Evolutionary conservation across 176 grass and related monocot species (phyloP).

Genomic region (Cenchrus fungigraminus): DNA sequence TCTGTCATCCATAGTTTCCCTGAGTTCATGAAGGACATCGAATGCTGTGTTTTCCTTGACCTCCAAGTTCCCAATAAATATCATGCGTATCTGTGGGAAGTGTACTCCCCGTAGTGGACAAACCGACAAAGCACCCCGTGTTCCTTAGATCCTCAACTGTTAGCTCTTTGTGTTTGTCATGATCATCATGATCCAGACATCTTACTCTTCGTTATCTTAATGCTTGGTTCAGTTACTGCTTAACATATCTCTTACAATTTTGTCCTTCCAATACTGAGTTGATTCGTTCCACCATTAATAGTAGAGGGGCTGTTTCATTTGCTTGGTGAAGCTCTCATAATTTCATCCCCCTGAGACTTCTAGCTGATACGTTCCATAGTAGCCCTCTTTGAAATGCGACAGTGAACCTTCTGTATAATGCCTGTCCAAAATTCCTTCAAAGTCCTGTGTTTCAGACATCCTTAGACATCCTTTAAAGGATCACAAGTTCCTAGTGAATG

Average conservation of each 20-base stretch:
- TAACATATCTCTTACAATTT: constrained; percentile 20
- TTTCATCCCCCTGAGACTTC: neutral
- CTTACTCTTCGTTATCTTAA: constrained; percentile 31
- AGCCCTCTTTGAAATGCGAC: constrained; percentile 1
- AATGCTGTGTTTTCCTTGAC: constrained; percentile 25
- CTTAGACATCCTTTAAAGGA: neutral
- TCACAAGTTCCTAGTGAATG: neutral
- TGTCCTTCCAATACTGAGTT: neutral
- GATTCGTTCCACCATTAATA: neutral
- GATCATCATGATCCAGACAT: constrained; percentile 28
- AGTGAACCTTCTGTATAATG: neutral
- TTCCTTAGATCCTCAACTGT: constrained; percentile 44
- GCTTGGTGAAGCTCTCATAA: neutral
- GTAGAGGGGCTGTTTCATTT: neutral
- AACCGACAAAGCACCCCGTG: constrained; percentile 32
- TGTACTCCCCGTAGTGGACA: constrained; percentile 24
- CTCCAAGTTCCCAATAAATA: constrained; percentile 40
- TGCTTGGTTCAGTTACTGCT: constrained; percentile 27
- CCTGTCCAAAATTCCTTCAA: neutral
- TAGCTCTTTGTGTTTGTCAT: constrained; percentile 41
- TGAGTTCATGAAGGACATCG: constrained; percentile 32
- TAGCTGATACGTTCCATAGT: neutral
- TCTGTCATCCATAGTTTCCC: constrained; percentile 32
- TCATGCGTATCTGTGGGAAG: constrained; percentile 33
- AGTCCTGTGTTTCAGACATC: neutral